Percentiles rank a stretch among this genome's conserved stretches.
These are phyloP conservation scores for Achaetomium macrosporum DNA, from an alignment of 2,329 filamentous ascomycete species.

Conservation along the genomic window DNA sequence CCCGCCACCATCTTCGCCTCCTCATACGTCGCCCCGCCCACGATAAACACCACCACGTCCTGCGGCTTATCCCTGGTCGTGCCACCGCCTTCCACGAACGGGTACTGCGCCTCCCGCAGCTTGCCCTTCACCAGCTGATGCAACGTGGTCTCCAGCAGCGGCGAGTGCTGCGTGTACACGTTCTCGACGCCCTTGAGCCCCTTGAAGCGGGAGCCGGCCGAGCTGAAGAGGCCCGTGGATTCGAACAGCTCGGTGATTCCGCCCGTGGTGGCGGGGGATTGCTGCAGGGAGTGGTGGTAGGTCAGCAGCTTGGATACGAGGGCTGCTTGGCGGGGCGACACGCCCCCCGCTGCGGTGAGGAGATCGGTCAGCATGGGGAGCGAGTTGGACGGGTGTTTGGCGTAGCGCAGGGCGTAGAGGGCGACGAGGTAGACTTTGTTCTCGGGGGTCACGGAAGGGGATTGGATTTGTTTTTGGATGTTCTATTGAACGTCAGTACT, in stretches of 20 bases:
- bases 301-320: slow-evolving; percentile 75
- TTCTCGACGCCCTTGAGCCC: slow-evolving; percentile 97
- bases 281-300: slow-evolving; percentile 83
- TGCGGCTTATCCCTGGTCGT: slow-evolving; percentile 92
- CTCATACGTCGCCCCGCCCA: slow-evolving; percentile 91
- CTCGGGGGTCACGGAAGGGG: slow-evolving; percentile 66
- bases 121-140: slow-evolving; percentile 92
- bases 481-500: slow-evolving; percentile 43
- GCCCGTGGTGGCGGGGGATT: slow-evolving; percentile 54
- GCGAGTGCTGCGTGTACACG: slow-evolving; percentile 96
- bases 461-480: slow-evolving; percentile 79
- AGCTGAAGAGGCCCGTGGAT: slow-evolving; percentile 82
- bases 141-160: slow-evolving; percentile 76
- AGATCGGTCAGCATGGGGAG: slow-evolving; percentile 82
- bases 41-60: slow-evolving; percentile 90
- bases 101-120: slow-evolving; percentile 79
- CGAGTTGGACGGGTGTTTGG: slow-evolving; percentile 77
- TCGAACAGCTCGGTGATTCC: slow-evolving; percentile 92
- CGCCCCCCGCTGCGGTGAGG: slow-evolving; percentile 74
- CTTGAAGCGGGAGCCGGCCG: slow-evolving; percentile 81
- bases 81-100: slow-evolving; percentile 84
- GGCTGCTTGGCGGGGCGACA: slow-evolving; percentile 68
- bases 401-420: slow-evolving; percentile 90
- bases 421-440: slow-evolving; percentile 87
- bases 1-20: slow-evolving; percentile 95